A percentile compares a stretch with the other conserved stretches of the same genome.
Conservation (phyloP, 768 basidiomycete species). For the Boletus vermiculosoides region DNA sequence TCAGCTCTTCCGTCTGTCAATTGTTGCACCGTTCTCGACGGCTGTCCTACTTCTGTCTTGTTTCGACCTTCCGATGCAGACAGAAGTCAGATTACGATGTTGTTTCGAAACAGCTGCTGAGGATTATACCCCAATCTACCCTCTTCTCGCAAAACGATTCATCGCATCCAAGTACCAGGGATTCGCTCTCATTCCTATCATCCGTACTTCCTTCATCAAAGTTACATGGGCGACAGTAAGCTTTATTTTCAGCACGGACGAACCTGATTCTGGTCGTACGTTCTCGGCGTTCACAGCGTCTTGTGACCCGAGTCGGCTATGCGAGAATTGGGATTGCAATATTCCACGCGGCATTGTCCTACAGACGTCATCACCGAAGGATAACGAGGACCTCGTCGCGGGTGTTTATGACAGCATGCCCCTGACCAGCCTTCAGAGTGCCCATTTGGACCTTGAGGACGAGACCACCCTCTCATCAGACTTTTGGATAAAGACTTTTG, state of each 20-base stretch:
- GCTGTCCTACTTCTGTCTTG: conserved; percentile 13
- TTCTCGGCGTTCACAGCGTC: conserved; percentile 7
- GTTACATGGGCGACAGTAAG: conserved; percentile 7
- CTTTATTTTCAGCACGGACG: conserved; percentile 18
- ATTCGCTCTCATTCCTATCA: conserved; percentile 1
- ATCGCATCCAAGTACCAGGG: not conserved
- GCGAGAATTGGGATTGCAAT: conserved; percentile 20
- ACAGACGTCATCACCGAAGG: conserved; percentile 4
- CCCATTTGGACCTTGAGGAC: conserved; percentile 11
- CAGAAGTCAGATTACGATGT: conserved; percentile 19
- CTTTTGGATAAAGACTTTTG: conserved; percentile 22
- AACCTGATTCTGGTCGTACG: conserved; percentile 9
- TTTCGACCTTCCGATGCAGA: conserved; percentile 10
- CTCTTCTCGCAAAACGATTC: conserved; percentile 19
- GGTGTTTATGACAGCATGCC: conserved; percentile 15
- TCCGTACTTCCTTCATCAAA: conserved; percentile 14
- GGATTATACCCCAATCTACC: conserved; percentile 10
- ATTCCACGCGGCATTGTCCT: conserved; percentile 20
- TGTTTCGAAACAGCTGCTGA: conserved; percentile 3
- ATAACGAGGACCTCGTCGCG: conserved; percentile 13
- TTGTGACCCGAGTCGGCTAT: conserved; percentile 4
- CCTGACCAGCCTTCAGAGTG: conserved; percentile 10
- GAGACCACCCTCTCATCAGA: conserved; percentile 3
- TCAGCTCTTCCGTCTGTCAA: conserved; percentile 14
- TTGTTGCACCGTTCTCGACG: conserved; percentile 21